phyloP scores from a whole-genome alignment of 768 basidiomycete genomes.

The Tephrocybe sp. region DNA sequence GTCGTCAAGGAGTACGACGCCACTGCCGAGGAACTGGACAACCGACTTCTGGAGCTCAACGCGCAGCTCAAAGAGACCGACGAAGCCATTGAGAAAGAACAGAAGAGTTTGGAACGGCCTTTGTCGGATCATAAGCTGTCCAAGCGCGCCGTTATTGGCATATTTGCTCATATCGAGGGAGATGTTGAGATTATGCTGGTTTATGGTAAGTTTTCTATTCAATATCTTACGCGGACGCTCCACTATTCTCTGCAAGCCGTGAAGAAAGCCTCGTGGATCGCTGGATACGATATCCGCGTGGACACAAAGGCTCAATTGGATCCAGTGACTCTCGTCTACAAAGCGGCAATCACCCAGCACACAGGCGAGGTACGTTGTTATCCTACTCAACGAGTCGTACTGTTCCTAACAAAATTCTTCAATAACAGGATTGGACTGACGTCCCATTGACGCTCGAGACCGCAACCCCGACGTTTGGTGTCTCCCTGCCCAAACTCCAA shows the following conservation, averaged over 20 bases:
- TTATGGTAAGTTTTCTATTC: conserved; percentile 30
- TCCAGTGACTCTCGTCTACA: conserved; percentile 34
- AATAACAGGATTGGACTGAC: conserved; percentile 37
- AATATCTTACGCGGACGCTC: not conserved
- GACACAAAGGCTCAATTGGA: conserved; percentile 32
- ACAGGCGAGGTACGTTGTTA: conserved; percentile 37
- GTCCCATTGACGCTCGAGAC: conserved; percentile 43
- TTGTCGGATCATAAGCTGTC: conserved; percentile 24
- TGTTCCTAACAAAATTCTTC: not conserved
- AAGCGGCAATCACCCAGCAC: conserved; percentile 35
- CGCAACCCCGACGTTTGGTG: conserved; percentile 38
- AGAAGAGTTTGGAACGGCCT: conserved; percentile 13
- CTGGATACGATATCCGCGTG: conserved; percentile 38
- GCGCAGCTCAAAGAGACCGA: conserved; percentile 22
- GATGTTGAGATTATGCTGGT: conserved; percentile 37
- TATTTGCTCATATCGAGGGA: conserved; percentile 35
- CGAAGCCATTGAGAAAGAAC: conserved; percentile 24
- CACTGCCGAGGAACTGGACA: conserved; percentile 32
- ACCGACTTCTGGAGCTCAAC: conserved; percentile 27
- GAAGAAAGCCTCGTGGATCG: conserved; percentile 24
- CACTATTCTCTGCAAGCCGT: conserved; percentile 3
- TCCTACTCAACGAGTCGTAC: not conserved
- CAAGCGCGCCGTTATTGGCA: conserved; percentile 28
- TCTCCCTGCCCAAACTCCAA: conserved; percentile 31
- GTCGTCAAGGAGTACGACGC: conserved; percentile 33